A percentile compares a stretch with the other conserved stretches of the same genome.
phyloP scores from a whole-genome alignment of 257 asterid genomes.

The Phtheirospermum japonicum region DNA sequence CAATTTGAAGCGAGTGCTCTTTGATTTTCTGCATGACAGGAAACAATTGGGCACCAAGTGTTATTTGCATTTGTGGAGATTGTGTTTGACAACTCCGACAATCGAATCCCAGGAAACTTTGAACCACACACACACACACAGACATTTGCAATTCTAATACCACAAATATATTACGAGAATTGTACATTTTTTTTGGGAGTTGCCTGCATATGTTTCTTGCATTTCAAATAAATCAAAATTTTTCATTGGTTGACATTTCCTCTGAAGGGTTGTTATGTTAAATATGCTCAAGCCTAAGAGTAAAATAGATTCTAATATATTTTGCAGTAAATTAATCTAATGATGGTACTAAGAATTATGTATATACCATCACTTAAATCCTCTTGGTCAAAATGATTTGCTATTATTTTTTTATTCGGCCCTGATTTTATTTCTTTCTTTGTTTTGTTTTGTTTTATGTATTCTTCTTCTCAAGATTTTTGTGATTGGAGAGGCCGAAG shows the following conservation, averaged over 20 bases:
- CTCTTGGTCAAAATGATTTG: constrained; percentile 3
- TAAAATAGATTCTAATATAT: constrained; percentile 1
- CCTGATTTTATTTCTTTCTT: too few species aligned
- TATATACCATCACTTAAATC: constrained; percentile 11
- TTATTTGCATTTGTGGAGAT: too few species aligned
- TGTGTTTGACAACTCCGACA: too few species aligned
- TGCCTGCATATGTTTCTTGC: constrained; percentile 17
- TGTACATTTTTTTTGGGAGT: constrained; percentile 2
- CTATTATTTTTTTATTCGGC: too few species aligned
- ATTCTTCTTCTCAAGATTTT: too few species aligned
- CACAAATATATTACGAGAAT: background rate
- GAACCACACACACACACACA: constrained; percentile 4
- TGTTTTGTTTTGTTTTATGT: too few species aligned
- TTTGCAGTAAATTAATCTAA: background rate
- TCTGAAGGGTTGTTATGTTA: constrained; percentile 16
- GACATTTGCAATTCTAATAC: background rate
- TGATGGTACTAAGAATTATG: constrained; percentile 15
- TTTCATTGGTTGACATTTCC: constrained; percentile 10
- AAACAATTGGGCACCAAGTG: too few species aligned
- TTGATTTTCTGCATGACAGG: too few species aligned
- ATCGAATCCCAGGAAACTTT: too few species aligned
- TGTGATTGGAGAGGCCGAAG: too few species aligned
- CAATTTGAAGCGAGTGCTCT: too few species aligned
- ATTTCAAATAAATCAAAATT: constrained; percentile 12
- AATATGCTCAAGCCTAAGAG: constrained; percentile 8